These are phyloP conservation scores for Alternaria tenuissima DNA, from an alignment of 2,329 filamentous ascomycete species.

Conservation along the genomic window DNA sequence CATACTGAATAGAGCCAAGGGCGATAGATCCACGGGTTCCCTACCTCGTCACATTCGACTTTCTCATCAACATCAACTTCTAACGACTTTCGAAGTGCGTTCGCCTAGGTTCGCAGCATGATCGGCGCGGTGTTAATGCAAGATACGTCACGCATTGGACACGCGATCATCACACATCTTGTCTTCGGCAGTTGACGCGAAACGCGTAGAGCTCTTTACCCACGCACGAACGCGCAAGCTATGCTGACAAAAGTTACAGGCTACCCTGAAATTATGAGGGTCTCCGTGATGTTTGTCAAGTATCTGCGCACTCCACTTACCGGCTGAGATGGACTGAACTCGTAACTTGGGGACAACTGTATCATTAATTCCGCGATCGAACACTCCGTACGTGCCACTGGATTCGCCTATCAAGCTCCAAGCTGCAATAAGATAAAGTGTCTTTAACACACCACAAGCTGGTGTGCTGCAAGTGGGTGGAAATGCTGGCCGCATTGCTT, in stretches of 20 bases:
- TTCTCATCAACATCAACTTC: neutral
- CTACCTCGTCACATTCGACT: slow-evolving; percentile 5
- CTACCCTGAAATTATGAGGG: neutral
- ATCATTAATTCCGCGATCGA: neutral
- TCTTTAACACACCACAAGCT: neutral
- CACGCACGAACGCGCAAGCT: neutral
- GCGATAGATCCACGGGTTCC: slow-evolving; percentile 16
- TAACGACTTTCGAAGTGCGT: neutral
- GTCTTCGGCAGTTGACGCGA: slow-evolving; percentile 3
- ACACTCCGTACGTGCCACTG: neutral
- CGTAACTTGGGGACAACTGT: neutral
- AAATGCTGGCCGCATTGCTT: neutral
- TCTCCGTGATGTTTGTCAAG: neutral
- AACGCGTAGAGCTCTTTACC: neutral
- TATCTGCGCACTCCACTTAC: neutral
- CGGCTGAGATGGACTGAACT: neutral
- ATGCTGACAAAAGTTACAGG: neutral
- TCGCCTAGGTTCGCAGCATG: neutral
- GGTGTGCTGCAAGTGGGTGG: neutral
- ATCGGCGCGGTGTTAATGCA: neutral
- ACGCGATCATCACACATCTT: neutral
- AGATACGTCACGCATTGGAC: neutral
- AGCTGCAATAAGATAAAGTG: neutral
- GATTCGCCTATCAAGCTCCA: neutral
- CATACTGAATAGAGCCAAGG: slow-evolving; percentile 23